A percentile compares a stretch with the other conserved stretches of the same genome.
These are phyloP conservation scores for Powellomyces hirtus DNA, from an alignment of 192 early-diverging fungal species.

Conservation along the genomic window DNA sequence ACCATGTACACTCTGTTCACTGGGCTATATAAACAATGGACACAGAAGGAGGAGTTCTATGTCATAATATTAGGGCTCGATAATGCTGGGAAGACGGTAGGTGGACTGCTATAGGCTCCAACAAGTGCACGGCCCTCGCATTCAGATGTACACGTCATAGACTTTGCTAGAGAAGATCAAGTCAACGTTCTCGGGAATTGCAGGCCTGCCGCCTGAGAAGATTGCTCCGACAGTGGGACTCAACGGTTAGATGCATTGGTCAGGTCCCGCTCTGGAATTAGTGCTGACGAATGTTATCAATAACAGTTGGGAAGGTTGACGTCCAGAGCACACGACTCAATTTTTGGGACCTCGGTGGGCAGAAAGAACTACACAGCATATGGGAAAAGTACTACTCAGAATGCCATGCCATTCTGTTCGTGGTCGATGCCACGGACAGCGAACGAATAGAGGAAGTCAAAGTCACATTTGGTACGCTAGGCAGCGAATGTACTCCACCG, in stretches of 20 bases:
- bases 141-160: too few species aligned
- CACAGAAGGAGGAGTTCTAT: slow-evolving; percentile 87
- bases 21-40: slow-evolving; percentile 86
- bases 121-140: too few species aligned
- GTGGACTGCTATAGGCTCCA: too few species aligned
- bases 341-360: slow-evolving; percentile 96
- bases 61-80: slow-evolving; percentile 96
- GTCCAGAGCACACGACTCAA: slow-evolving; percentile 69
- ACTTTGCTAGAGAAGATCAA: slow-evolving; percentile 94
- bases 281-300: too few species aligned
- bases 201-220: slow-evolving; percentile 79
- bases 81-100: slow-evolving; percentile 95
- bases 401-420: slow-evolving; percentile 91
- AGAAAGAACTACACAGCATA: slow-evolving; percentile 79
- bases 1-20: slow-evolving; percentile 89
- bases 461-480: slow-evolving; percentile 65
- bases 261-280: neutral
- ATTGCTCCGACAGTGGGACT: slow-evolving; percentile 93
- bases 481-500: too few species aligned
- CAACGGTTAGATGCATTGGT: slow-evolving; percentile 64
- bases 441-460: slow-evolving; percentile 80
- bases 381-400: slow-evolving; percentile 95
- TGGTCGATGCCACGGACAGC: slow-evolving; percentile 80
- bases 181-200: slow-evolving; percentile 66
- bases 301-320: slow-evolving; percentile 76